Base-by-base conservation (phyloP, 768 basidiomycete species). In the Boletus speciosus region DNA sequence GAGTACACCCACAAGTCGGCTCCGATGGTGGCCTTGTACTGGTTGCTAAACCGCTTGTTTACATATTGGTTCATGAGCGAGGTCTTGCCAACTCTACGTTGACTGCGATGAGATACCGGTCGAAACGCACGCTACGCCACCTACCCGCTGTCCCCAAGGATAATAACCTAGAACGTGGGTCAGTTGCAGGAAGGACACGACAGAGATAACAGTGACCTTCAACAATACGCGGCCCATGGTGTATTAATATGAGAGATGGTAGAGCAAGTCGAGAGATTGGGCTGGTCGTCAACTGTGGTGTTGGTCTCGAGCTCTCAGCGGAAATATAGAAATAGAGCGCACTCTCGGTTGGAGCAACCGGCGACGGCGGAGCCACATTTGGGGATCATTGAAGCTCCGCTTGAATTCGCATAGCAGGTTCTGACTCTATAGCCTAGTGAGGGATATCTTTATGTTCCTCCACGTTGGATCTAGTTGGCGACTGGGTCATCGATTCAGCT, bases 61-160 rank as follows among this genome's bases (percentile, higher is more conserved):
- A 99, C 97, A 78, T 97, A 98, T 76, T 99, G 97, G 78, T 98
- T 98, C 97, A 99, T 99, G 65, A 99, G 88, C 29, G 96, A 98
- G 39, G 97, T 98, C 88, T 98, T 98, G 40, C 95, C 96, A 71
- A 98, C 96, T 54, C 95, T 95, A 27, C 52, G 37, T 42, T 16
- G 47, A 32, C 25, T 31, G 45, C 41, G 16, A 31, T 58, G 54
- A 57, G 58, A 40, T 50, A 52, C 40, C 37, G 62, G 49, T 37
- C 41, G 38, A 31, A 36, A 27, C 23, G 48, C 31, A 35, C 47
- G 31, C 49, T 25, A 15, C 14, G 44, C 43, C 39, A 61, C 90
- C 58, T 68, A 93, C 91, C 91, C 91, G 74, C 91, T 93, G 81
- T 98, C 97, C 63, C 96, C 96, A 58, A 98, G 86, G 72, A 99